Conservation (phyloP, 2,329 filamentous ascomycete species). For the Botrytis medusae region DNA sequence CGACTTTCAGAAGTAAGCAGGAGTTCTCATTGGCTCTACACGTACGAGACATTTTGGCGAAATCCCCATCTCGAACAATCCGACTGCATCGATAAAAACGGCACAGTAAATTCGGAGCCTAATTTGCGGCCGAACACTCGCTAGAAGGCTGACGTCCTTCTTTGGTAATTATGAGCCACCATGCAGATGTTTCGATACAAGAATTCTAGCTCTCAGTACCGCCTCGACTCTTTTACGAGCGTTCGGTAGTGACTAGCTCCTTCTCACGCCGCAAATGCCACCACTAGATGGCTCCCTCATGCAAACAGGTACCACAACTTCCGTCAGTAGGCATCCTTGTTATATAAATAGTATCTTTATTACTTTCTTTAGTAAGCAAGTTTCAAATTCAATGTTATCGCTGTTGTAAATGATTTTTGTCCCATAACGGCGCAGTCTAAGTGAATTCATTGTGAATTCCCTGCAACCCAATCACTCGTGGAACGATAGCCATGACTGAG, state of each 20-base stretch:
- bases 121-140: not conserved
- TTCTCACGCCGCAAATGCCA: not conserved
- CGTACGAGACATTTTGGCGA: not conserved
- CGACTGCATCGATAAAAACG: not conserved
- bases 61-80: not conserved
- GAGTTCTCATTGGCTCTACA: not conserved
- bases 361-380: not conserved
- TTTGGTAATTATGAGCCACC: not conserved
- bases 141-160: not conserved
- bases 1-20: not conserved
- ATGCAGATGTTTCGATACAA: too few relatives aligned
- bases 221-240: not conserved
- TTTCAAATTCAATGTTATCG: not conserved
- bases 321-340: not conserved
- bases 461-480: too few relatives aligned
- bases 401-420: not conserved
- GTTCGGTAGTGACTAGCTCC: not conserved
- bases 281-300: not conserved
- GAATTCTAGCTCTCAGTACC: not conserved
- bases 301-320: not conserved
- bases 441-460: not conserved
- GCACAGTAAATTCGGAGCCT: not conserved
- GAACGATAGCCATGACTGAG: not conserved
- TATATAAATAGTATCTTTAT: not conserved
- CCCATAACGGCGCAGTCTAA: not conserved